Conservation (phyloP, 148 eudicot species). For the Spergularia bocconei region DNA sequence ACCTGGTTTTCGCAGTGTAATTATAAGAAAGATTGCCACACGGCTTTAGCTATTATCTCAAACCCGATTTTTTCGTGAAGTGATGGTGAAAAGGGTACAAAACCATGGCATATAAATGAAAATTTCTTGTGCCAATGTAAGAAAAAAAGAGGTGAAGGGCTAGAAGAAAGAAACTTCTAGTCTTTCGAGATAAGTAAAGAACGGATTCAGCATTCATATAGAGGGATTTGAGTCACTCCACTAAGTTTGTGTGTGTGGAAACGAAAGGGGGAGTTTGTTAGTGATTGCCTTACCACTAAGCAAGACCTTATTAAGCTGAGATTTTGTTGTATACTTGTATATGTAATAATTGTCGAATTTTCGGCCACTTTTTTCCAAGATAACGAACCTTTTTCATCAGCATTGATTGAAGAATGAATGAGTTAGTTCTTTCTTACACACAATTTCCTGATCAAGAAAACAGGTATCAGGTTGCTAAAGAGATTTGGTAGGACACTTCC, state of each 20-base stretch:
- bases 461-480: background rate
- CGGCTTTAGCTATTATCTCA: conserved; percentile 1
- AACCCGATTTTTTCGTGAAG: conserved; percentile 16
- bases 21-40: background rate
- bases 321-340: background rate
- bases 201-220: background rate
- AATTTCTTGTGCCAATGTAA: background rate
- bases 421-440: background rate
- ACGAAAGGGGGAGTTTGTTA: background rate
- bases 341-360: background rate
- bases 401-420: conserved; percentile 1
- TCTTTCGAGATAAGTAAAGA: background rate
- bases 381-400: background rate
- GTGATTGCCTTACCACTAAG: conserved; percentile 1
- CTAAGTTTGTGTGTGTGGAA: background rate
- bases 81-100: background rate
- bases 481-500: conserved; percentile 9
- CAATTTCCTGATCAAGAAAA: conserved; percentile 10
- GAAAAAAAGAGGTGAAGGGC: background rate
- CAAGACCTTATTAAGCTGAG: background rate
- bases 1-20: background rate
- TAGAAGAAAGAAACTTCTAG: too few species aligned
- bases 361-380: background rate
- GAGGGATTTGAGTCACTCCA: conserved; percentile 27
- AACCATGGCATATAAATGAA: background rate